Conservation (phyloP, 2,329 filamentous ascomycete species). For the Aspergillus neoniger region DNA sequence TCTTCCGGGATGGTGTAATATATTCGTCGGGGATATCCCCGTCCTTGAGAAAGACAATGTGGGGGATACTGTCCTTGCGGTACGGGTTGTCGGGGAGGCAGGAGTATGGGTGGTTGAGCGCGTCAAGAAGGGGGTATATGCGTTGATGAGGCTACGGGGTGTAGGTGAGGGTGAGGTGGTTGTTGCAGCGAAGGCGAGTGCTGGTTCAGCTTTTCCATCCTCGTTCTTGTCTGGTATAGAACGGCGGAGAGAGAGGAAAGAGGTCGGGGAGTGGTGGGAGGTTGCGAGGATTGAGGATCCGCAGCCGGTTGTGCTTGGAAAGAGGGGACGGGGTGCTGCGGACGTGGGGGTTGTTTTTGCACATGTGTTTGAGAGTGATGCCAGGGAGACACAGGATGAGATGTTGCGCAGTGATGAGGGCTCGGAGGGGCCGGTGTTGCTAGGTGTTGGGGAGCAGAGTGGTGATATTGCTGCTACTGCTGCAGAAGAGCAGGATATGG, state of each 20-base stretch:
- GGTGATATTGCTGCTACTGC: neutral
- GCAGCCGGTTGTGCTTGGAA: slow-evolving; percentile 16
- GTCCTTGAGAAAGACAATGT: slow-evolving; percentile 29
- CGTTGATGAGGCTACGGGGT: slow-evolving; percentile 38
- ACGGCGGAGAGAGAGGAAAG: neutral
- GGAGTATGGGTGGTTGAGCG: slow-evolving; percentile 40
- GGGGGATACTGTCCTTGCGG: neutral
- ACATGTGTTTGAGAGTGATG: neutral
- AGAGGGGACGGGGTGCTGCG: slow-evolving; percentile 19
- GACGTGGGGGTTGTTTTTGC: slow-evolving; percentile 1
- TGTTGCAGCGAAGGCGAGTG: slow-evolving; percentile 38
- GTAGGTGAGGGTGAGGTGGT: slow-evolving; percentile 42
- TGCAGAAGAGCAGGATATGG: slow-evolving; percentile 14
- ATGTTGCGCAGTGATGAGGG: neutral
- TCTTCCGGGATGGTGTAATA: slow-evolving; percentile 31
- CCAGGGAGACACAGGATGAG: neutral
- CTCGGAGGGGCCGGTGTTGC: neutral
- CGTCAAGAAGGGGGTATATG: slow-evolving; percentile 43
- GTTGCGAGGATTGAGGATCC: slow-evolving; percentile 37
- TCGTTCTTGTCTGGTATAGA: neutral
- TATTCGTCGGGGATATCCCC: slow-evolving; percentile 43
- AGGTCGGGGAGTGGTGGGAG: slow-evolving; percentile 37
- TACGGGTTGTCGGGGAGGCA: slow-evolving; percentile 6
- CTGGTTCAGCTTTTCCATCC: neutral
- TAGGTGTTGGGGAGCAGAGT: neutral